Evolutionary conservation across 2,329 filamentous ascomycete genomes (phyloP).

Genomic region (Fusarium poae): DNA sequence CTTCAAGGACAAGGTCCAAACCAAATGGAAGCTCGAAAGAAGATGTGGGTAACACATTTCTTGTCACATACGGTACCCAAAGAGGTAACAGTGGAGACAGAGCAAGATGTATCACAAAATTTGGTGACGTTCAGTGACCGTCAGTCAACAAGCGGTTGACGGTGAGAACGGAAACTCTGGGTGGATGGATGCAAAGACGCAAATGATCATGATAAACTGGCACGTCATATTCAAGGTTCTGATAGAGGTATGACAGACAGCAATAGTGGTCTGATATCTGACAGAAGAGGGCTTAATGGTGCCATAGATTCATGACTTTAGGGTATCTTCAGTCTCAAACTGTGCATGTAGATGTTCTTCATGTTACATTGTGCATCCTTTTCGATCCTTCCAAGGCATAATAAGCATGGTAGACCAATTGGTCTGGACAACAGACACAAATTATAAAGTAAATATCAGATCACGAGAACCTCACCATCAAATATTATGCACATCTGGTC

Average conservation of each 20-base stretch:
- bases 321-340: neutral
- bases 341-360: neutral
- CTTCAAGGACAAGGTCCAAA: slow-evolving; percentile 30
- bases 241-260: neutral
- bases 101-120: slow-evolving; percentile 12
- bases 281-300: neutral
- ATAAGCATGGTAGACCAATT: slow-evolving; percentile 1
- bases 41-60: slow-evolving; percentile 38
- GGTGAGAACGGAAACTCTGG: slow-evolving; percentile 3
- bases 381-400: slow-evolving; percentile 3
- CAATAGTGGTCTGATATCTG: slow-evolving; percentile 1
- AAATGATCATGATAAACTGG: slow-evolving; percentile 28
- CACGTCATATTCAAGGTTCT: slow-evolving; percentile 10
- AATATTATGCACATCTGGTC: slow-evolving; percentile 22
- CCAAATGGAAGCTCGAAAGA: slow-evolving; percentile 27
- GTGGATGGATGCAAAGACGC: slow-evolving; percentile 19
- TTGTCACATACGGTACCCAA: slow-evolving; percentile 31
- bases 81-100: slow-evolving; percentile 39
- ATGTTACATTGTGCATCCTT: neutral
- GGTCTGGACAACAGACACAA: neutral
- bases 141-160: slow-evolving; percentile 23
- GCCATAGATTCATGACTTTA: slow-evolving; percentile 5
- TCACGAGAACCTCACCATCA: slow-evolving; percentile 14
- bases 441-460: slow-evolving; percentile 14
- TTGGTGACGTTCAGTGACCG: slow-evolving; percentile 29